Evolutionary conservation across 192 early-diverging fungal species (phyloP).

Genomic region (Phlyctochytrium arcticum): DNA sequence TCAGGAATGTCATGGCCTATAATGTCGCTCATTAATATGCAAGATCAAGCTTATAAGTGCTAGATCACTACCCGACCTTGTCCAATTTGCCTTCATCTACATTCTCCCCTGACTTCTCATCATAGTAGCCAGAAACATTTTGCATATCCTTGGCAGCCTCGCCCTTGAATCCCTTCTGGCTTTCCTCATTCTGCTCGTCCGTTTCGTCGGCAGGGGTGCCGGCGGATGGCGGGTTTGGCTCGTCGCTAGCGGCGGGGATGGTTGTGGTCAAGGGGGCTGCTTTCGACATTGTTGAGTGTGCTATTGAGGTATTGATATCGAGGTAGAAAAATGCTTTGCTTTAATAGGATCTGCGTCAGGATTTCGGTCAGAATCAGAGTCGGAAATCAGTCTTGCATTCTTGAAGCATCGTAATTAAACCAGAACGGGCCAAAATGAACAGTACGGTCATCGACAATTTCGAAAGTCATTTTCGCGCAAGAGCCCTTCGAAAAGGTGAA

Average conservation of each 20-base stretch:
- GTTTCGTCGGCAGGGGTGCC: slow-evolving; percentile 32
- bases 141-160: slow-evolving; percentile 57
- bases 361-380: too few species aligned
- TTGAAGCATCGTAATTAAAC: too few species aligned
- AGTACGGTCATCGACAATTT: too few species aligned
- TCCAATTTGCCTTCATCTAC: slow-evolving; percentile 49
- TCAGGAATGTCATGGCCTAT: slow-evolving; percentile 43
- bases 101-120: slow-evolving; percentile 38
- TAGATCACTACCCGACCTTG: slow-evolving; percentile 30
- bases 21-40: neutral
- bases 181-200: slow-evolving; percentile 39
- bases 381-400: too few species aligned
- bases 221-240: neutral
- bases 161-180: slow-evolving; percentile 43
- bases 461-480: too few species aligned
- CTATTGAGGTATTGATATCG: too few species aligned
- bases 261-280: neutral
- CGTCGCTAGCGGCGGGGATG: neutral
- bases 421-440: too few species aligned
- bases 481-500: too few species aligned
- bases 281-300: neutral
- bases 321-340: too few species aligned
- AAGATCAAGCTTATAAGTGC: neutral
- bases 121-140: slow-evolving; percentile 44
- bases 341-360: too few species aligned